Evolutionary conservation across 2,329 filamentous ascomycete species (phyloP), one percentile per base, ranked within the genome.

Genomic region (Fusarium agapanthi): DNA sequence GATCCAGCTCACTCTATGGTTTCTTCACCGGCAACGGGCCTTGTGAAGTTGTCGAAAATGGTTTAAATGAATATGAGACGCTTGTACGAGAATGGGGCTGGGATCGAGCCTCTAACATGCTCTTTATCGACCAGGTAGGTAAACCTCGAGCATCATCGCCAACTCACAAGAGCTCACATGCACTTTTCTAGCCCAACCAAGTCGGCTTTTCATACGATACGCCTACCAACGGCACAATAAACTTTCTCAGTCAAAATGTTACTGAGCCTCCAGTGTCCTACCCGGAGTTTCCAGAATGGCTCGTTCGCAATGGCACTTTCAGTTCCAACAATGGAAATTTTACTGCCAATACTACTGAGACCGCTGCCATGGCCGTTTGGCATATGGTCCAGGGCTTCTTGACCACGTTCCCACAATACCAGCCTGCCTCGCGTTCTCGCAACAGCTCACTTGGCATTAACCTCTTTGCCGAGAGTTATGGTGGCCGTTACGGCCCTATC

Each of bases 151-250:
- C 50, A 47, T 51, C 43, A 37, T 63, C 37, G 44, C 20, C 24
- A 26, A 34, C 45, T 48, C 48, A 50, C 28, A 26, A 44, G n/a
- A 71, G 44, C 70, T 72, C 47, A 69, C 48, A 32, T 59, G 24
- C 60, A 43, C 30, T 44, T 16, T n/a, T 72, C 76, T 77, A 94
- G 88, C 91, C 91, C 30, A 90, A 91, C 69, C 90, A 93, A 80
- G 88, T 93, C 54, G 89, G 89, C 32, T 90, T 92, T 72, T 92
- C 90, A 5, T 90, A 89, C 77, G 93, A 94, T 76, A 86, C 85
- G 32, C 83, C 86, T 13, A 89, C 87, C 14, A 91, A 93, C 75
- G 87, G 88, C 22, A 90, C 90, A 12, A 77, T 90, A 28, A 81
- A 88, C 67, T 80, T 89, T 43, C 71, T 85, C 38, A 82, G 81